Evolutionary conservation across 2,329 filamentous ascomycete genomes (phyloP).

Genomic region (Fusarium oligoseptatum): DNA sequence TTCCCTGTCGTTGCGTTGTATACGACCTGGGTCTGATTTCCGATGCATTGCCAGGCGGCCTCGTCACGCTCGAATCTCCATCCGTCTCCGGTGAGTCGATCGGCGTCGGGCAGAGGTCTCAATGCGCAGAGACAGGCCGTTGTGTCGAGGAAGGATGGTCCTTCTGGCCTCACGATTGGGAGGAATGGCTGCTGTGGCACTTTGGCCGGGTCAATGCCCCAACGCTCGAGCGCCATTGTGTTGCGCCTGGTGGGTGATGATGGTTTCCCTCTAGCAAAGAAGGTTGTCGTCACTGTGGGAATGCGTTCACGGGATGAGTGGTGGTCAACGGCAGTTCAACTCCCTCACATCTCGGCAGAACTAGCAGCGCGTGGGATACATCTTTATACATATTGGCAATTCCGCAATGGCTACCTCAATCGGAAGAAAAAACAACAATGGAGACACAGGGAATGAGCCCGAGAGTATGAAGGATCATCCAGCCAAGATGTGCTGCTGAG

Average conservation of each 20-base stretch:
- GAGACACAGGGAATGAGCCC: slow-evolving; percentile 10
- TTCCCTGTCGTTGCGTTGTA: slow-evolving; percentile 55
- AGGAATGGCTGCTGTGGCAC: slow-evolving; percentile 56
- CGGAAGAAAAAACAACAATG: neutral
- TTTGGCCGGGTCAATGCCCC: slow-evolving; percentile 34
- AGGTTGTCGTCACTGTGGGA: neutral
- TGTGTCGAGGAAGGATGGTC: slow-evolving; percentile 57
- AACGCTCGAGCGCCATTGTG: slow-evolving; percentile 32
- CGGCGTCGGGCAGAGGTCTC: slow-evolving; percentile 34
- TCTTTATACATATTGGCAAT: slow-evolving; percentile 23
- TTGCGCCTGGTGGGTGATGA: slow-evolving; percentile 2
- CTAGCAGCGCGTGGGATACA: neutral
- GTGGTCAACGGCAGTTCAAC: neutral
- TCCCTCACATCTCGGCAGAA: neutral
- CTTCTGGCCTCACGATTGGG: slow-evolving; percentile 46
- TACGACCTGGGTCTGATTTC: slow-evolving; percentile 57
- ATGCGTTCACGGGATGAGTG: neutral
- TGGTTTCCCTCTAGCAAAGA: neutral
- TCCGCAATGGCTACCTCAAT: neutral
- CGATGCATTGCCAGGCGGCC: slow-evolving; percentile 60
- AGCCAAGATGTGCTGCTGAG: slow-evolving; percentile 17
- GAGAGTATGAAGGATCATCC: slow-evolving; percentile 22
- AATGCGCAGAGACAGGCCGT: slow-evolving; percentile 56
- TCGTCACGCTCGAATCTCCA: slow-evolving; percentile 15
- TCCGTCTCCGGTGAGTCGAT: slow-evolving; percentile 19